phyloP scores from a whole-genome alignment of 1,284 basidiomycete genomes.

The Stygiomarasmius scandens region DNA sequence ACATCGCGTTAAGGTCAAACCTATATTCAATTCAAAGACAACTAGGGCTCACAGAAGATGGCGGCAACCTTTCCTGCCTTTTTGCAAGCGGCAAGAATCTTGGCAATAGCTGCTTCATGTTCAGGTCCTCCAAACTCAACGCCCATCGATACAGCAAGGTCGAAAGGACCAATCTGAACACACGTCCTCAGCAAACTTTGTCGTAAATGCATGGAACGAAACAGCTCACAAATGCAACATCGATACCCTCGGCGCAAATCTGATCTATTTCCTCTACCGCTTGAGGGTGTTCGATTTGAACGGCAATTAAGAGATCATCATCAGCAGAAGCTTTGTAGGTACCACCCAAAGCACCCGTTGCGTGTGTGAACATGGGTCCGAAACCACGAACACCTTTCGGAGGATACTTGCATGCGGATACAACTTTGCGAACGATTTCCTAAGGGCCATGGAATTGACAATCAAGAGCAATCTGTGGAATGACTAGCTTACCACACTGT shows the following conservation, averaged over 20 bases:
- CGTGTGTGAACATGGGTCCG: constrained; percentile 36
- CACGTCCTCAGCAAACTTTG: too few relatives aligned
- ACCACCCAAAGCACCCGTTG: constrained; percentile 28
- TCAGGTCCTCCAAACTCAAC: constrained; percentile 29
- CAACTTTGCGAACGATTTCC: constrained; percentile 31
- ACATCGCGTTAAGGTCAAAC: too few relatives aligned
- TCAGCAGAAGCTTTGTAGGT: constrained; percentile 28
- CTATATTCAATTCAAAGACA: too few relatives aligned
- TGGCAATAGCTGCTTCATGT: constrained; percentile 31
- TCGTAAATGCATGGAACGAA: too few relatives aligned
- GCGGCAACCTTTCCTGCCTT: constrained; percentile 29
- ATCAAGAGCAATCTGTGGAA: not conserved
- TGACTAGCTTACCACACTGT: constrained; percentile 21
- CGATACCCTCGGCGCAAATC: constrained; percentile 29
- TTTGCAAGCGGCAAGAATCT: constrained; percentile 25
- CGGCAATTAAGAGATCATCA: constrained; percentile 26
- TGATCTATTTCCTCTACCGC: constrained; percentile 27
- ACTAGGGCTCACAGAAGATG: constrained; percentile 30
- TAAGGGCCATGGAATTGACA: not conserved
- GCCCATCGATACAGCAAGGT: constrained; percentile 31
- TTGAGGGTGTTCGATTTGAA: constrained; percentile 34
- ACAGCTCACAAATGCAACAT: constrained; percentile 28
- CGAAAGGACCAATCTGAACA: constrained; percentile 33
- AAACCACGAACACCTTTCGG: constrained; percentile 31
- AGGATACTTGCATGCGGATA: constrained; percentile 29